Conservation (phyloP, 1,284 basidiomycete genomes). For the Rhodotorula sp. region DNA sequence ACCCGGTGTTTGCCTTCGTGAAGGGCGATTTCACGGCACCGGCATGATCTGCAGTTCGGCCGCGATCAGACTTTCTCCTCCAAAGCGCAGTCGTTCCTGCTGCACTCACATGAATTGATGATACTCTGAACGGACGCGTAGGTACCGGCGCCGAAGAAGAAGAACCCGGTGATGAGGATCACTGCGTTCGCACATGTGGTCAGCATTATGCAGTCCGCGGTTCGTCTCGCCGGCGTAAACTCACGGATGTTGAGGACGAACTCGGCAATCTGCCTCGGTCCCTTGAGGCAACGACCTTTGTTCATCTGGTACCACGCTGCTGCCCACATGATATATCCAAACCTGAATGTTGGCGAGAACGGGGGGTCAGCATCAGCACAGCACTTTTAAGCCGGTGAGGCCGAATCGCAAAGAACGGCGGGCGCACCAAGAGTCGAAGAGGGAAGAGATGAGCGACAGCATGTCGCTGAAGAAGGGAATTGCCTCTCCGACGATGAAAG, state of each 20-base stretch:
- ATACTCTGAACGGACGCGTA: constrained; percentile 55
- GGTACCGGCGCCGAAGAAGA: constrained; percentile 54
- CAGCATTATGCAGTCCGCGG: background rate
- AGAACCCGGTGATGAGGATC: constrained; percentile 25
- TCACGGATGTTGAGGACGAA: constrained; percentile 18
- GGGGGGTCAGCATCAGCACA: constrained; percentile 8
- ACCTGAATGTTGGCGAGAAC: constrained; percentile 35
- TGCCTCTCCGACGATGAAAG: constrained; percentile 61
- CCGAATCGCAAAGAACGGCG: background rate
- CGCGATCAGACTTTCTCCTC: no score
- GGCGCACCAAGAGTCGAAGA: constrained; percentile 46
- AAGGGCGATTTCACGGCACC: constrained; percentile 35
- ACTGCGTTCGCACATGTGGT: background rate
- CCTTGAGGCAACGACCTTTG: constrained; percentile 46
- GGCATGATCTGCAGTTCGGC: constrained; percentile 3
- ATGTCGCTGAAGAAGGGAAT: constrained; percentile 54
- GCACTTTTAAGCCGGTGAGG: background rate
- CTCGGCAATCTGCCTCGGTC: constrained; percentile 42
- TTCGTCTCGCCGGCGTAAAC: background rate
- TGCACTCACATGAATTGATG: constrained; percentile 48
- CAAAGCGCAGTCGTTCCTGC: no score
- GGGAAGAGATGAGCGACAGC: constrained; percentile 50
- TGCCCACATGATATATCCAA: constrained; percentile 54
- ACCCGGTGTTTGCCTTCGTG: constrained; percentile 30
- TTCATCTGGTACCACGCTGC: constrained; percentile 48